Evolutionary conservation across 2,329 filamentous ascomycete genomes (phyloP).

Genomic region (Fusarium ambrosium): DNA sequence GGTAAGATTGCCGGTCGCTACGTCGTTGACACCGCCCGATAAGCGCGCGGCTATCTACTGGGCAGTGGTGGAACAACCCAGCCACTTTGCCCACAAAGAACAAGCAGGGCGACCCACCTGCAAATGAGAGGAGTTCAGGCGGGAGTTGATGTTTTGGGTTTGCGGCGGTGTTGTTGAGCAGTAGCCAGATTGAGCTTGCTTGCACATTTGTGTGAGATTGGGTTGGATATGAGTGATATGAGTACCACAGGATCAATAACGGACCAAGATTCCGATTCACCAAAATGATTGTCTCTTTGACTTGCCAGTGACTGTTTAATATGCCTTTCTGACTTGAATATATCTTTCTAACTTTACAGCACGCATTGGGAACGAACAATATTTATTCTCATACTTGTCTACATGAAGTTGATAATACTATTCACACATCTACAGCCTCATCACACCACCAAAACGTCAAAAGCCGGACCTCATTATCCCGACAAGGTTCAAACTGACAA

Average conservation of each 20-base stretch:
- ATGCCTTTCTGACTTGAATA: neutral
- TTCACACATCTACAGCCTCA: neutral
- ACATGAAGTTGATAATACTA: neutral
- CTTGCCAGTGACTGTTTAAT: neutral
- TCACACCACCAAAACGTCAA: slow-evolving; percentile 3
- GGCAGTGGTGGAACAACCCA: slow-evolving; percentile 25
- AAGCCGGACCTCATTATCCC: neutral
- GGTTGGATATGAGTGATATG: slow-evolving; percentile 44
- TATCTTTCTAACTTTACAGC: neutral
- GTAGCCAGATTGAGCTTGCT: slow-evolving; percentile 41
- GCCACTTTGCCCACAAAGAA: slow-evolving; percentile 12
- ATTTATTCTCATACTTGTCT: neutral
- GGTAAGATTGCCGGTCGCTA: slow-evolving; percentile 83
- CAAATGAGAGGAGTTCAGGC: slow-evolving; percentile 45
- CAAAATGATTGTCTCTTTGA: neutral
- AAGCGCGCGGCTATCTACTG: slow-evolving; percentile 47
- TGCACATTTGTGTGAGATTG: slow-evolving; percentile 41
- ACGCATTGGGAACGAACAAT: neutral
- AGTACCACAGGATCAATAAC: slow-evolving; percentile 45
- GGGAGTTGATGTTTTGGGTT: slow-evolving; percentile 46
- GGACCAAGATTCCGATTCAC: slow-evolving; percentile 40
- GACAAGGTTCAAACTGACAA: neutral
- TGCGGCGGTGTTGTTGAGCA: slow-evolving; percentile 43
- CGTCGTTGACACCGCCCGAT: slow-evolving; percentile 81
- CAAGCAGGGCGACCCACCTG: slow-evolving; percentile 36